These are phyloP conservation scores for Asclepias syriaca DNA, from an alignment of 257 asterid species.

Conservation along the genomic window DNA sequence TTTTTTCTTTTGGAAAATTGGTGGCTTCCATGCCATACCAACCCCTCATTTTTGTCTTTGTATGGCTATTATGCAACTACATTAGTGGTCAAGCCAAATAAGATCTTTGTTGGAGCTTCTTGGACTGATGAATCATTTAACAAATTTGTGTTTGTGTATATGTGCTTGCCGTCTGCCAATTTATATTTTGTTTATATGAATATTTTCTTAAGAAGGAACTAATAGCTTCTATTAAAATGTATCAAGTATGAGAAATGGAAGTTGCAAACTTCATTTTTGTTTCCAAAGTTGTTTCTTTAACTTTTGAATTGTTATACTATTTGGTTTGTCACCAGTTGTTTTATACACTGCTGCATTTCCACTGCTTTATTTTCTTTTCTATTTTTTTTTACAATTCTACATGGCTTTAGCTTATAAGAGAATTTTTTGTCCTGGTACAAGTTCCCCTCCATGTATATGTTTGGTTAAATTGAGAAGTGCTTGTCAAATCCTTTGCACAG, in stretches of 20 bases:
- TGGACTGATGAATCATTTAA: background rate
- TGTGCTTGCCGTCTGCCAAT: too few relatives aligned
- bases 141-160: background rate
- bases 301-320: background rate
- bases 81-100: background rate
- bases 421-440: background rate
- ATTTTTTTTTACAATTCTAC: too few relatives aligned
- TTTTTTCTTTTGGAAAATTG: background rate
- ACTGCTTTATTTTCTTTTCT: background rate
- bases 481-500: slow-evolving; percentile 42
- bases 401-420: background rate
- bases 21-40: background rate
- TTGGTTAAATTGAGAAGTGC: background rate
- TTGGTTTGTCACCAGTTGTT: too few relatives aligned
- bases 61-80: background rate
- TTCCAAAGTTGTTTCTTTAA: background rate
- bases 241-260: background rate
- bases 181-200: background rate
- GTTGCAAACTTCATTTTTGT: background rate
- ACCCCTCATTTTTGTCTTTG: background rate
- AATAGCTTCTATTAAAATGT: background rate
- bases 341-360: background rate
- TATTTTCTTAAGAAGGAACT: background rate
- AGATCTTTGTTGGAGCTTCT: background rate
- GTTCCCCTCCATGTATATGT: background rate